A percentile compares a stretch with the other conserved stretches of the same genome.
phyloP scores from a whole-genome alignment of 345 rosid species.

The Lumnitzera littorea region DNA sequence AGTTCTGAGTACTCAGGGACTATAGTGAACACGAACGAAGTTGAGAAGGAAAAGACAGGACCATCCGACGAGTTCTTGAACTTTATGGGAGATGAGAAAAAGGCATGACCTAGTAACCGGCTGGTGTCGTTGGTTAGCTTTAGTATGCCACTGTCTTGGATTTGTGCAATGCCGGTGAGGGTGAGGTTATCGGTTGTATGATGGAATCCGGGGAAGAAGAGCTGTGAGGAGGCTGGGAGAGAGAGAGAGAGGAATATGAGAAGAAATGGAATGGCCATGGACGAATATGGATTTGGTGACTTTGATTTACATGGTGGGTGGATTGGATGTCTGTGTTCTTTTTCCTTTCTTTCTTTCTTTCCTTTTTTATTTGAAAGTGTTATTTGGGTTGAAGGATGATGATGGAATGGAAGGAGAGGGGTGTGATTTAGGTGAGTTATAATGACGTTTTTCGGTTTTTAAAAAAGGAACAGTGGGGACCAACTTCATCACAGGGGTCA shows the following conservation, averaged over 20 bases:
- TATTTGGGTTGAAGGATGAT: no score
- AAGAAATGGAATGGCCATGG: not conserved
- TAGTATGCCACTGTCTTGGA: constrained; percentile 51
- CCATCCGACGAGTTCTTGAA: constrained; percentile 46
- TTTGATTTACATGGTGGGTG: not conserved
- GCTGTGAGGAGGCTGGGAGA: constrained; percentile 22
- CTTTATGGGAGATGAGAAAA: constrained; percentile 43
- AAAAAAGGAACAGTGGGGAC: no score
- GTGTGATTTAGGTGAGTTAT: no score
- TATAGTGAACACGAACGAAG: constrained; percentile 62
- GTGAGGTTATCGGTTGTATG: constrained; percentile 25
- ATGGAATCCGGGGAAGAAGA: constrained; percentile 47
- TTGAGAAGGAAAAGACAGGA: constrained; percentile 58
- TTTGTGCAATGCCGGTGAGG: constrained; percentile 42
- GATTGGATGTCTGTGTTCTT: not conserved
- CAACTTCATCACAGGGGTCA: no score
- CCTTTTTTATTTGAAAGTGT: no score
- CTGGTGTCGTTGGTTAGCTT: constrained; percentile 47
- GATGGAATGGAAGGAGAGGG: no score
- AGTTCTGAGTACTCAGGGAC: constrained; percentile 59
- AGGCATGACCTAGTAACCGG: constrained; percentile 65
- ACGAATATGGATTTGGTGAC: no score
- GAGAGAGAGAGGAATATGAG: constrained; percentile 14
- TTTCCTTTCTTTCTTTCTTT: no score
- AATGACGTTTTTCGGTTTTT: no score